Evolutionary conservation across 306 rosid genomes (phyloP).

Genomic region (Acacia melanoxylon): DNA sequence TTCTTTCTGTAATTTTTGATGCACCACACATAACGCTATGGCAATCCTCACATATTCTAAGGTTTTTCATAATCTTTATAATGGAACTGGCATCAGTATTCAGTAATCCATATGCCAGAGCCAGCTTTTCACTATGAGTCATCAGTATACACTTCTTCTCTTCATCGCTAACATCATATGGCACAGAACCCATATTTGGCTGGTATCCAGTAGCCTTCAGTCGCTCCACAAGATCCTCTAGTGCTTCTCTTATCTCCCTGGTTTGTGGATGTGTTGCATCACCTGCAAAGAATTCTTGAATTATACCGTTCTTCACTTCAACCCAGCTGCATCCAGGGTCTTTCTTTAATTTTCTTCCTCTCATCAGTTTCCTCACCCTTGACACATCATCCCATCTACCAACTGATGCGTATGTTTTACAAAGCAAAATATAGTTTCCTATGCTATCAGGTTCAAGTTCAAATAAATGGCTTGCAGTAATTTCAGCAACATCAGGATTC

Average conservation of each 20-base stretch:
- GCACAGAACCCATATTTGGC: slow-evolving; percentile 58
- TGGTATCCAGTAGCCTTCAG: slow-evolving; percentile 56
- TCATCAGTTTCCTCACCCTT: slow-evolving; percentile 63
- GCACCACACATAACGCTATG: slow-evolving; percentile 71
- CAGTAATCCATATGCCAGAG: slow-evolving; percentile 68
- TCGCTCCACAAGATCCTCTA: slow-evolving; percentile 62
- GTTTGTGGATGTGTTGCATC: slow-evolving; percentile 59
- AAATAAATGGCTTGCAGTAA: slow-evolving; percentile 68
- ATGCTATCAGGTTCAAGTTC: slow-evolving; percentile 68
- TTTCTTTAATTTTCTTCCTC: slow-evolving; percentile 60
- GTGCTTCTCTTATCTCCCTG: slow-evolving; percentile 48
- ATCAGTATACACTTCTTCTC: slow-evolving; percentile 57
- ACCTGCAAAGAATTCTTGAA: slow-evolving; percentile 70
- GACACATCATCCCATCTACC: slow-evolving; percentile 81
- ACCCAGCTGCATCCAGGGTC: slow-evolving; percentile 83
- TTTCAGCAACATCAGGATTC: slow-evolving; percentile 65
- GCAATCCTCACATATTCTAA: slow-evolving; percentile 86
- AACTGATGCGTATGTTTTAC: slow-evolving; percentile 64
- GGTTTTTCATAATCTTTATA: slow-evolving; percentile 82
- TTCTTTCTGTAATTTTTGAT: slow-evolving; percentile 61
- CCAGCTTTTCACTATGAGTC: slow-evolving; percentile 81
- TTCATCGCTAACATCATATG: slow-evolving; percentile 52
- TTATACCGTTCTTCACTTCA: slow-evolving; percentile 58
- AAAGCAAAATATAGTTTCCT: slow-evolving; percentile 77
- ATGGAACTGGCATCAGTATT: slow-evolving; percentile 49